Percentiles rank a stretch among this genome's conserved stretches.
phyloP scores from a whole-genome alignment of 768 basidiomycete genomes.

The Lactarius psammicola region DNA sequence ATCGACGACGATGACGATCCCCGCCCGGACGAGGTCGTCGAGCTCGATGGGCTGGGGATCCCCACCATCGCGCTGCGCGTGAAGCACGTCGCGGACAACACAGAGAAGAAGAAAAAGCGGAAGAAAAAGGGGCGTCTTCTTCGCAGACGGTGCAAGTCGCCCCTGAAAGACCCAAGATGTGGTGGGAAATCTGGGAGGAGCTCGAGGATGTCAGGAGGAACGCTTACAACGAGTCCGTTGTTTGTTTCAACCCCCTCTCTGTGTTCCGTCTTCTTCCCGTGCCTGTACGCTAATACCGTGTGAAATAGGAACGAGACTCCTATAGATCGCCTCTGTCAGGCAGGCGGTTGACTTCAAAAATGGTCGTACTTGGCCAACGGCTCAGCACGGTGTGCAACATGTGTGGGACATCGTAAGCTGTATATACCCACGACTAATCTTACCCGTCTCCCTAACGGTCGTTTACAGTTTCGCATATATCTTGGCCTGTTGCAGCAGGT shows the following conservation, averaged over 20 bases:
- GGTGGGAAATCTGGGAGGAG: constrained; percentile 76
- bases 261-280: neutral
- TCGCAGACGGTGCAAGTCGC: constrained; percentile 30
- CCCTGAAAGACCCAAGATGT: constrained; percentile 39
- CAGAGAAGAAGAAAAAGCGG: constrained; percentile 56
- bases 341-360: constrained; percentile 55
- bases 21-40: constrained; percentile 39
- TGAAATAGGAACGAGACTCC: constrained; percentile 43
- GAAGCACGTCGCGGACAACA: constrained; percentile 54
- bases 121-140: constrained; percentile 44
- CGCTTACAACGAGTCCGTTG: constrained; percentile 41
- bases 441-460: neutral
- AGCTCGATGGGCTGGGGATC: constrained; percentile 65
- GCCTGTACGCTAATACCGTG: neutral
- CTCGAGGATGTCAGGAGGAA: constrained; percentile 49
- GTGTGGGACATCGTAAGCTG: constrained; percentile 65
- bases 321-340: constrained; percentile 57
- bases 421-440: neutral
- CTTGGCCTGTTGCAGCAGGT: constrained; percentile 46
- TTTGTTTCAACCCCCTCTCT: constrained; percentile 52
- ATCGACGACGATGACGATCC: constrained; percentile 36
- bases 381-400: constrained; percentile 35
- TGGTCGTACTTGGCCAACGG: constrained; percentile 41
- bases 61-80: constrained; percentile 56
- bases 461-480: constrained; percentile 57